phyloP scores from a whole-genome alignment of 1,284 basidiomycete species.

The Anthracocystis panici-leucophaei region DNA sequence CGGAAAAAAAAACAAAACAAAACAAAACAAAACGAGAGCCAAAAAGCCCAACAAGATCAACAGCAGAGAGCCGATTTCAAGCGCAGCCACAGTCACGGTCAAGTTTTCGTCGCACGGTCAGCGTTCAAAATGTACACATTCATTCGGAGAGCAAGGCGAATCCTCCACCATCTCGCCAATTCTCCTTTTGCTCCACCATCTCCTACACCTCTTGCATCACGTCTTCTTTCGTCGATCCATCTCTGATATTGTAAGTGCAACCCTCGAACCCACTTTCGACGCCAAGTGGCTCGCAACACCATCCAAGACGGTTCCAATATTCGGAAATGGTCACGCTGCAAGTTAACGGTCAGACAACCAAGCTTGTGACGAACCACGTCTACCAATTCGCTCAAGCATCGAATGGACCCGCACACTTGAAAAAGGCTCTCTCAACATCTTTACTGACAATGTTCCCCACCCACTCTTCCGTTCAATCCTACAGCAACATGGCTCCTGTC shows the following conservation, averaged over 20 bases:
- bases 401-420: background rate
- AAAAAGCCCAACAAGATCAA: conserved; percentile 18
- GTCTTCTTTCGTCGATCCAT: conserved; percentile 23
- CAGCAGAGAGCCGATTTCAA: background rate
- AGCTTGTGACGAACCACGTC: background rate
- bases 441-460: conserved; percentile 1
- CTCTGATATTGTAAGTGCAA: conserved; percentile 21
- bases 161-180: conserved; percentile 26
- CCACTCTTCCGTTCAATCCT: background rate
- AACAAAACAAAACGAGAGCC: background rate
- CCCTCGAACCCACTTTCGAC: background rate
- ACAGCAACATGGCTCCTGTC: conserved; percentile 41
- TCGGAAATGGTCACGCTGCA: too few species aligned
- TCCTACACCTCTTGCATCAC: conserved; percentile 21
- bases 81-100: conserved; percentile 5
- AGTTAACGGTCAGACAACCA: too few species aligned
- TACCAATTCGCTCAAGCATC: background rate
- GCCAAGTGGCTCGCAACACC: background rate
- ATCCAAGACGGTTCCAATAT: background rate
- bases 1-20: conserved; percentile 26
- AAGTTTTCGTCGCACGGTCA: conserved; percentile 36
- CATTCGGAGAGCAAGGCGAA: background rate
- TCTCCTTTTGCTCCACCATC: conserved; percentile 27
- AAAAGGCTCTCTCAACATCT: background rate
- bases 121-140: conserved; percentile 5